Evolutionary conservation across 306 rosid species (phyloP).

Genomic region (Mimosa pudica): DNA sequence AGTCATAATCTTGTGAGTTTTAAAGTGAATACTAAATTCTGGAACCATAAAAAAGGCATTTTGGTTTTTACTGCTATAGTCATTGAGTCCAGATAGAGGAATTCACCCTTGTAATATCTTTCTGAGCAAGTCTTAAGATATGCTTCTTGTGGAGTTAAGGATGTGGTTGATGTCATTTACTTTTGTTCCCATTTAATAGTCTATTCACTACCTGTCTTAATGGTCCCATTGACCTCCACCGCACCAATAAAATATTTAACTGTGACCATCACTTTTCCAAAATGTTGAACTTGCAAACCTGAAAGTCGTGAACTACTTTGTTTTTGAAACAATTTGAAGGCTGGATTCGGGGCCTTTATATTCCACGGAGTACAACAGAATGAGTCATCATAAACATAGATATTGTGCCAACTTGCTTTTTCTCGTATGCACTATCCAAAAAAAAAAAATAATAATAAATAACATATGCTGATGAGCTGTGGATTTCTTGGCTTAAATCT

Average conservation of each 20-base stretch:
- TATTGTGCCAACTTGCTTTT: not conserved
- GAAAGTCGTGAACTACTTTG: not conserved
- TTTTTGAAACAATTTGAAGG: not conserved
- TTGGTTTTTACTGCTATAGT: not conserved
- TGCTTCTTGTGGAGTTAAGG: not conserved
- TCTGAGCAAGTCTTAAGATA: not conserved
- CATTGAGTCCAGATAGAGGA: not conserved
- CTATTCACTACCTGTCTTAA: not conserved
- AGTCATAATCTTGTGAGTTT: not conserved
- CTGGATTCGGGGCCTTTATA: not conserved
- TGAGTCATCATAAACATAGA: not conserved
- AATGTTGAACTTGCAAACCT: not conserved
- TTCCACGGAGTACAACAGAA: not conserved
- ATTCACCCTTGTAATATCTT: not conserved
- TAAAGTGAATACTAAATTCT: not conserved
- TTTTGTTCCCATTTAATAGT: not conserved
- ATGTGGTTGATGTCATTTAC: not conserved
- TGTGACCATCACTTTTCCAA: not conserved
- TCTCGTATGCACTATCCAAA: not conserved
- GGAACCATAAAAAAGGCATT: not conserved
- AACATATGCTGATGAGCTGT: not conserved
- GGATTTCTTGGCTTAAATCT: constrained; percentile 1
- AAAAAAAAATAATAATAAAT: too few species aligned
- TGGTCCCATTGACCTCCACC: constrained; percentile 11
- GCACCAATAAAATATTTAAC: not conserved